These are phyloP conservation scores for Spatholobus suberectus DNA, from an alignment of 306 rosid species.

Conservation along the genomic window DNA sequence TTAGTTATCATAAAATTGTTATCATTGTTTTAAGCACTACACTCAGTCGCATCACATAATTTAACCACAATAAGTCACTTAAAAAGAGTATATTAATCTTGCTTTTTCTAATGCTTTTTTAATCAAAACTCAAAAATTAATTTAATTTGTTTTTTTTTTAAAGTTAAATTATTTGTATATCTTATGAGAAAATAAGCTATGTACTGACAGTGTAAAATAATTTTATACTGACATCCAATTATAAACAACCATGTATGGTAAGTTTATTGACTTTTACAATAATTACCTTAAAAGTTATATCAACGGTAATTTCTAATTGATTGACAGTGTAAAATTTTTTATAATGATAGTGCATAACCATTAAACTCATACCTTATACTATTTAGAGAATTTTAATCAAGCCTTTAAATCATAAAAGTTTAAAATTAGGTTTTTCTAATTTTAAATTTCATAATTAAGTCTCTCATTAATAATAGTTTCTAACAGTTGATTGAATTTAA, in stretches of 20 bases:
- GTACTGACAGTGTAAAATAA: no score
- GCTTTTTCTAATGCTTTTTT: neutral
- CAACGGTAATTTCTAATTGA: no score
- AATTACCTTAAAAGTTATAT: no score
- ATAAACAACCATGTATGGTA: no score
- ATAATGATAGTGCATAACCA: no score
- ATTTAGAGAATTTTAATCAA: neutral
- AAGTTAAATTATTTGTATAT: neutral
- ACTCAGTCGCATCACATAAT: conserved; percentile 25
- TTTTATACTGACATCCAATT: no score
- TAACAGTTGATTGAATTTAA: neutral
- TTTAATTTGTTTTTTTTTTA: neutral
- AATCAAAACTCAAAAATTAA: neutral
- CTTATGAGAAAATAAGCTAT: no score
- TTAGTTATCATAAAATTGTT: neutral
- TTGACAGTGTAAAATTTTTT: no score
- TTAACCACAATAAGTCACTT: neutral
- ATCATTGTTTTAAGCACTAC: conserved; percentile 12
- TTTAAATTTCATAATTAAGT: neutral
- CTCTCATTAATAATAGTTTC: neutral
- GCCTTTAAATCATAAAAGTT: neutral
- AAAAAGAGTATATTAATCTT: neutral
- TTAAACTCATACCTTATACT: no score
- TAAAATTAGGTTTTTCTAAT: neutral
- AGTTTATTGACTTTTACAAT: no score